Evolutionary conservation across 257 asterid genomes (phyloP).

Genomic region (Scutellaria minor): DNA sequence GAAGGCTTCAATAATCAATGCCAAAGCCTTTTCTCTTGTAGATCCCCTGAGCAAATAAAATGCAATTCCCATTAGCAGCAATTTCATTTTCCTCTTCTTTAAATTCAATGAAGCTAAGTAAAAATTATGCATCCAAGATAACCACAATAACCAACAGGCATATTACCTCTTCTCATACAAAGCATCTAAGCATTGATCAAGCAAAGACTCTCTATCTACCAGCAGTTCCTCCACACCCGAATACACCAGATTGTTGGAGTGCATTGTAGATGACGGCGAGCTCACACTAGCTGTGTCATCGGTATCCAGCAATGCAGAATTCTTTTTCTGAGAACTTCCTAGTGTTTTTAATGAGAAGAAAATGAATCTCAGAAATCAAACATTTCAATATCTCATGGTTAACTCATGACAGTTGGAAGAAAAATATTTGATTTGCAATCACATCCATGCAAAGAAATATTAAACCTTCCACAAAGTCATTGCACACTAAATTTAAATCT

Average conservation of each 20-base stretch:
- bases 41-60: slow-evolving; percentile 60
- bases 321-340: slow-evolving; percentile 84
- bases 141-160: not conserved
- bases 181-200: slow-evolving; percentile 78
- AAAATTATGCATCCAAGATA: slow-evolving; percentile 6
- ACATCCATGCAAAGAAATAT: not conserved
- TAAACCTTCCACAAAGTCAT: not conserved
- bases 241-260: slow-evolving; percentile 44
- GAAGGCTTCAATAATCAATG: slow-evolving; percentile 70
- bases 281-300: slow-evolving; percentile 83
- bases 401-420: not conserved
- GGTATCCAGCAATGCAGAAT: slow-evolving; percentile 74
- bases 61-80: not conserved
- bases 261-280: slow-evolving; percentile 70
- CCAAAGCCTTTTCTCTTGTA: slow-evolving; percentile 86
- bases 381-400: not conserved
- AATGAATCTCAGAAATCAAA: not conserved
- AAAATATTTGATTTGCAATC: not conserved
- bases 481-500: not conserved
- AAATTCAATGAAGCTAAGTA: not conserved
- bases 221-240: slow-evolving; percentile 60
- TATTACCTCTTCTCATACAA: slow-evolving; percentile 88
- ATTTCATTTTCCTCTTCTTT: slow-evolving; percentile 14
- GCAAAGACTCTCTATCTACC: slow-evolving; percentile 61
- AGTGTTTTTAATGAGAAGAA: not conserved